Percentiles rank a stretch among this genome's conserved stretches.
Conservation (phyloP, 2,329 filamentous ascomycete genomes). For the Scorias spongiosa region DNA sequence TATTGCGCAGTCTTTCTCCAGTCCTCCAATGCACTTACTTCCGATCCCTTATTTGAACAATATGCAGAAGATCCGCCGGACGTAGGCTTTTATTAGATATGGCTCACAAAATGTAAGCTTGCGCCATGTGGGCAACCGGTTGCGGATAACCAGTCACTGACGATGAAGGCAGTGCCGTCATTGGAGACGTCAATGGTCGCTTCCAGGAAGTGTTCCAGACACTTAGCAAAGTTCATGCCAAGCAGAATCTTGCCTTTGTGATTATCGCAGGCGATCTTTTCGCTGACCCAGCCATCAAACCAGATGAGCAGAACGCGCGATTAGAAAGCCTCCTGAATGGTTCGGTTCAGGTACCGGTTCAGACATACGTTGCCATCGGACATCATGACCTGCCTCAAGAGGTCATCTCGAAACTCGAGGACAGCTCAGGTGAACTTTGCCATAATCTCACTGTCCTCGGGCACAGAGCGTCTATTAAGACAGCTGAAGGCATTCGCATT, state of each 20-base stretch:
- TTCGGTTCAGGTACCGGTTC: conserved; percentile 57
- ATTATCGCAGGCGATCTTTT: conserved; percentile 79
- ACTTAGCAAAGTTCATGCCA: conserved; percentile 62
- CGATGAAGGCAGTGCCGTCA: conserved; percentile 46
- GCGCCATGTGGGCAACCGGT: too few relatives aligned
- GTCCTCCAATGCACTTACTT: too few relatives aligned
- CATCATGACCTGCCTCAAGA: conserved; percentile 52
- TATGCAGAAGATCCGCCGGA: too few relatives aligned
- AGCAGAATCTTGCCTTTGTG: conserved; percentile 77
- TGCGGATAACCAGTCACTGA: not conserved
- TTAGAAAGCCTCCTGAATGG: conserved; percentile 49
- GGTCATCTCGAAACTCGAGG: conserved; percentile 53
- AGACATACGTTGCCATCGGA: conserved; percentile 83
- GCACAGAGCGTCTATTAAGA: conserved; percentile 76
- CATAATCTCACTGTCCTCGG: conserved; percentile 84
- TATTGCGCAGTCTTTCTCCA: too few relatives aligned
- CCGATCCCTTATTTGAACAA: too few relatives aligned
- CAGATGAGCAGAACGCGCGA: conserved; percentile 31
- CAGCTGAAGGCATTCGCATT: conserved; percentile 74
- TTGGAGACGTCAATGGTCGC: conserved; percentile 71
- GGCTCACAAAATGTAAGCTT: conserved; percentile 40
- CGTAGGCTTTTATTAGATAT: conserved; percentile 11
- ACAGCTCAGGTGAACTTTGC: conserved; percentile 56
- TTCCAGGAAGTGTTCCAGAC: conserved; percentile 65
- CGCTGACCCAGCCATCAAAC: conserved; percentile 29